These are phyloP conservation scores for Dryadomyces quercus-mongolicae DNA, from an alignment of 2,329 filamentous ascomycete genomes.

Conservation along the genomic window DNA sequence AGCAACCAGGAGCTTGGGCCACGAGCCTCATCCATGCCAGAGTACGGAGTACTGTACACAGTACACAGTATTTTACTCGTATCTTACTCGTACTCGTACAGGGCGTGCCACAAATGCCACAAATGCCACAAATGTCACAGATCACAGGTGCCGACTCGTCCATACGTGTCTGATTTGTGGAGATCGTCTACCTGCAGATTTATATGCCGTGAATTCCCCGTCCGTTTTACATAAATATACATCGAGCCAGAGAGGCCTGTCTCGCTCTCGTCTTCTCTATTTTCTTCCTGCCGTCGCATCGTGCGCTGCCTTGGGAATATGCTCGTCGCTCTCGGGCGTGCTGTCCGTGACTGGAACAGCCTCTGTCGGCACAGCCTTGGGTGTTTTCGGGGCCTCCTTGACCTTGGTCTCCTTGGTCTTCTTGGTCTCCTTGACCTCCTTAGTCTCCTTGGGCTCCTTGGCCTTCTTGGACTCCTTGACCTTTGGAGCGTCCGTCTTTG, in stretches of 20 bases:
- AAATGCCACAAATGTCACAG: no score
- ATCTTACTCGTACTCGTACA: no score
- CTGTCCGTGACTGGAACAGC: background rate
- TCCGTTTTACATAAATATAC: slow-evolving; percentile 3
- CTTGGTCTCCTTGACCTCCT: background rate
- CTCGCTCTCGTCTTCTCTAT: background rate
- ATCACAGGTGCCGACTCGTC: background rate
- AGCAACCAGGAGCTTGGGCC: background rate
- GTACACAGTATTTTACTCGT: background rate
- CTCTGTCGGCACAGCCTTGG: background rate
- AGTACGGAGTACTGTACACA: no score
- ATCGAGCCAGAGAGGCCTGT: background rate
- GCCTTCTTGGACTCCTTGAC: background rate
- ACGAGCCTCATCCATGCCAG: background rate
- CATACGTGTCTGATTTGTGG: background rate
- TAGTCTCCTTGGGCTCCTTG: background rate
- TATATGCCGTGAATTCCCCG: background rate
- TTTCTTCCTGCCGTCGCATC: background rate
- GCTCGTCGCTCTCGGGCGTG: background rate
- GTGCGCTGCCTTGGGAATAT: background rate
- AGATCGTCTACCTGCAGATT: slow-evolving; percentile 1
- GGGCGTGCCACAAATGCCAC: no score
- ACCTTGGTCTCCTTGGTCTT: background rate
- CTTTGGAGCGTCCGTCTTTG: background rate
- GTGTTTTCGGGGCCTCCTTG: background rate